Evolutionary conservation across 148 eudicot species (phyloP), one percentile per base, ranked within the genome.

Genomic region (Rhododendron mucronatum): DNA sequence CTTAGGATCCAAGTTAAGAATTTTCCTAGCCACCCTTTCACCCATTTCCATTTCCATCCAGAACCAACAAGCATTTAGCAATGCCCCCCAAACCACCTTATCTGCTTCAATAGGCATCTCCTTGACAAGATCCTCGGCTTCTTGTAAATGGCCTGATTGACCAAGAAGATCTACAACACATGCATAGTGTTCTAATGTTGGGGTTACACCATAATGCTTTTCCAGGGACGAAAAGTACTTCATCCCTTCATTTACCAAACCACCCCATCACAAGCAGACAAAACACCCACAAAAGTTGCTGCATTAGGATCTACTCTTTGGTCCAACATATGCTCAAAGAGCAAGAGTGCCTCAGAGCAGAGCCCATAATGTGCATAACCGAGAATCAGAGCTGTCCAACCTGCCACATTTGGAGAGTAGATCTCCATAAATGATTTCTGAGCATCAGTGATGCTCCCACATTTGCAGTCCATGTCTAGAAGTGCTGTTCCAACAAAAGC

Each of bases 121-220:
- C 74, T 86, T 85, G 28, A 91, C 81, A 71, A 92, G 84, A 48
- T 86, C 81, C 90, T 92, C 94, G 1, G 91, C 94, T 91, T 92
- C 92, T 71, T 15, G 85, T 16, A 92, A 33, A 50, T 69, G 82
- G 78, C 92, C 91, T 61, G 91, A 82, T 84, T 88, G 88, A 63
- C 92, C 91, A 87, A 91, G 94, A 71, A 91, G 92, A 86, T 90
- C 92, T 81, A 90, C 93, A 28, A 83, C 85, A 84, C 91, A 92
- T n/a, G 89, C 90, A 59, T 82, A 92, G 79, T 92, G 93, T 85
- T 88, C 90, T 28, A 85, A 21, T 2, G 87, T 84, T 73, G 92
- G 91, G 37, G 85, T 48, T 23, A 91, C 78, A 55, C 88, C 80
- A 39, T 87, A 89, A 75, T 9, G 9, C 53, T 89, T 86, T 59